phyloP scores from a whole-genome alignment of 2,329 filamentous ascomycete species.

The Hansfordia pulvinata region DNA sequence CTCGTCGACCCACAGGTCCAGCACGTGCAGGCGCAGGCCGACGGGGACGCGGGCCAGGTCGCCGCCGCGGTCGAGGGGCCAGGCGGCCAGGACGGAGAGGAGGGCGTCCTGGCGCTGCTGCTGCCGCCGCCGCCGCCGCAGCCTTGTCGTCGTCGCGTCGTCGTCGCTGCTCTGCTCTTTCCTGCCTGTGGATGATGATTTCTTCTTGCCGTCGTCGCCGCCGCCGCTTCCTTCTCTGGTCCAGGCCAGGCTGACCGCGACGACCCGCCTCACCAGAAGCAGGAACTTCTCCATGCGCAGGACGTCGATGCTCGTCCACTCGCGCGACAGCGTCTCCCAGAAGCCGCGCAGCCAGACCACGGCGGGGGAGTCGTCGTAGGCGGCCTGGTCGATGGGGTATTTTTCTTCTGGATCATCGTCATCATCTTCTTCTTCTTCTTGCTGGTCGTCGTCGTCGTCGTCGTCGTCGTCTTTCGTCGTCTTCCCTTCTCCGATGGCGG shows the following conservation, averaged over 20 bases:
- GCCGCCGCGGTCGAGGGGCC: constrained; percentile 25
- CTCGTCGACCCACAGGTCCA: constrained; percentile 91
- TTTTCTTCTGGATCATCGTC: no score
- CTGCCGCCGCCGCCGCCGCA: constrained; percentile 6
- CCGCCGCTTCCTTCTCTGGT: constrained; percentile 16
- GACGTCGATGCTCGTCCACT: constrained; percentile 61
- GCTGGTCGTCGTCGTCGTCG: no score
- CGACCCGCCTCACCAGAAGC: constrained; percentile 64
- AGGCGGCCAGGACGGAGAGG: constrained; percentile 29
- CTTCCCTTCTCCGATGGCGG: background rate
- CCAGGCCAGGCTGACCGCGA: constrained; percentile 54
- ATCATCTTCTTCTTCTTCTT: no score
- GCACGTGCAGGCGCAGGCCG: constrained; percentile 71
- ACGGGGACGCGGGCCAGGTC: constrained; percentile 52
- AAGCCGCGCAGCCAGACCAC: constrained; percentile 46
- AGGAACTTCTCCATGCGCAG: constrained; percentile 88
- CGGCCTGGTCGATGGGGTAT: no score
- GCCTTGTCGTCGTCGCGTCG: constrained; percentile 1
- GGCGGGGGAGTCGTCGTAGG: constrained; percentile 19
- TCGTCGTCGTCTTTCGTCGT: no score
- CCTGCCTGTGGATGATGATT: constrained; percentile 1
- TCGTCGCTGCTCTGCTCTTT: constrained; percentile 16
- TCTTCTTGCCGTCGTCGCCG: constrained; percentile 18
- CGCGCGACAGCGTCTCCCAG: constrained; percentile 55
- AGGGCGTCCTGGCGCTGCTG: constrained; percentile 13